phyloP scores from a whole-genome alignment of 208 protist species.

The Leishmania tarentolae region DNA sequence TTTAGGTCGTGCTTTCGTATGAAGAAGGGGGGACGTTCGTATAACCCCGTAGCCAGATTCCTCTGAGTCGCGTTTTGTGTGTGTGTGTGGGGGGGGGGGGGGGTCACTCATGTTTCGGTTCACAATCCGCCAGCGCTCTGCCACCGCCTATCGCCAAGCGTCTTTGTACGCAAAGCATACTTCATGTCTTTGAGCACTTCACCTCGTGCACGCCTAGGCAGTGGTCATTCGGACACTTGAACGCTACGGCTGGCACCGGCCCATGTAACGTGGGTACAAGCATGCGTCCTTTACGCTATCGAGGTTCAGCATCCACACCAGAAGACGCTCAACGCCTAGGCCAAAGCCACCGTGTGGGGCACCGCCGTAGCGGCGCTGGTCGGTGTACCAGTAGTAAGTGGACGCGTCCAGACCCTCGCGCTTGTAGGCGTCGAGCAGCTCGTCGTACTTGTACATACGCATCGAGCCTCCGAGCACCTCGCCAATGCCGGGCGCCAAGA shows the following conservation, averaged over 20 bases:
- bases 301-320: constrained; percentile 96
- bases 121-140: background rate
- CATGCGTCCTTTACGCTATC: constrained; percentile 97
- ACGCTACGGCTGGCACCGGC: constrained; percentile 94
- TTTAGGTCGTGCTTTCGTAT: too few species aligned
- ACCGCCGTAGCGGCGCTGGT: constrained; percentile 97
- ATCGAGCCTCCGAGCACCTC: constrained; percentile 99
- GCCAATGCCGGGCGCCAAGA: constrained; percentile 98
- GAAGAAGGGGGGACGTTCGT: too few species aligned
- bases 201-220: background rate
- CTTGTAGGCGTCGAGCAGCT: constrained; percentile 94
- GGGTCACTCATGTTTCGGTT: background rate
- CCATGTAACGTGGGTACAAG: constrained; percentile 97
- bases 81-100: background rate
- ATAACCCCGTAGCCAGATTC: background rate
- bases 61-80: background rate
- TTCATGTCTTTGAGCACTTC: background rate
- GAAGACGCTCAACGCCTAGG: constrained; percentile 97
- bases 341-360: constrained; percentile 98
- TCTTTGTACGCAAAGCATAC: background rate
- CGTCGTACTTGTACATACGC: constrained; percentile 95
- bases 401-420: constrained; percentile 94
- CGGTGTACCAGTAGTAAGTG: constrained; percentile 99
- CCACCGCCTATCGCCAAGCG: background rate
- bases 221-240: background rate